Conservation (phyloP, 305 asterid species). For the Plantago coronopus region DNA sequence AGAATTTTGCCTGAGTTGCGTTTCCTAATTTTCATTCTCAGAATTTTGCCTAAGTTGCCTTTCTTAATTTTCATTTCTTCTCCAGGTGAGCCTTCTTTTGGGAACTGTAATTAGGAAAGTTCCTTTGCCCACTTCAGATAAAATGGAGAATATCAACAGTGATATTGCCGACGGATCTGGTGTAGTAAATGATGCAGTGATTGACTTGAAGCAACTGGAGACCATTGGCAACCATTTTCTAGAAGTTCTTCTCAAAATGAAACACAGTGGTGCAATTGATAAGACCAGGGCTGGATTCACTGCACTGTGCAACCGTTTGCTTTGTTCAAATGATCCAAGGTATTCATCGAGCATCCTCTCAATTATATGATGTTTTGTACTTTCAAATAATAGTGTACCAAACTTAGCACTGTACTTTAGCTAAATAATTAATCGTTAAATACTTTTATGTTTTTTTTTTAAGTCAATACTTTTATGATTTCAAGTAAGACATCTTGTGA, state of each 20-base stretch:
- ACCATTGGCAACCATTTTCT: constrained; percentile 87
- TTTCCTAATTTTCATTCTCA: not conserved
- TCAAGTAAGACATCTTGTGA: too few relatives aligned
- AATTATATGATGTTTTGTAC: constrained; percentile 11
- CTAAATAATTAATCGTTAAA: not conserved
- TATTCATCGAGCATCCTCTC: constrained; percentile 27
- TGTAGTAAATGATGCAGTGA: constrained; percentile 49
- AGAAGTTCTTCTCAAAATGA: constrained; percentile 96
- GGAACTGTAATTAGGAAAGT: constrained; percentile 87
- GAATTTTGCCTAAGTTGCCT: constrained; percentile 18
- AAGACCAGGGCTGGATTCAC: constrained; percentile 99
- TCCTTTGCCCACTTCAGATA: constrained; percentile 79
- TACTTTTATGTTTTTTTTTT: too few relatives aligned
- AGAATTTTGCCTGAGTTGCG: constrained; percentile 17
- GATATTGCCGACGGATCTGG: constrained; percentile 26
- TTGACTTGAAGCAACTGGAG: constrained; percentile 84
- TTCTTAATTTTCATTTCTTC: constrained; percentile 10
- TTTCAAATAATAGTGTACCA: constrained; percentile 12
- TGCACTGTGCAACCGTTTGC: constrained; percentile 95
- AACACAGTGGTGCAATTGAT: constrained; percentile 96
- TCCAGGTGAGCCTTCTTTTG: constrained; percentile 93
- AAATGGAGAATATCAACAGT: constrained; percentile 32
- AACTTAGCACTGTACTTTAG: constrained; percentile 9
- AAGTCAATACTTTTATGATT: too few relatives aligned
- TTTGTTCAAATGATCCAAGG: constrained; percentile 92